phyloP scores from a whole-genome alignment of 2,329 filamentous ascomycete species.

The Exophiala bonariae region DNA sequence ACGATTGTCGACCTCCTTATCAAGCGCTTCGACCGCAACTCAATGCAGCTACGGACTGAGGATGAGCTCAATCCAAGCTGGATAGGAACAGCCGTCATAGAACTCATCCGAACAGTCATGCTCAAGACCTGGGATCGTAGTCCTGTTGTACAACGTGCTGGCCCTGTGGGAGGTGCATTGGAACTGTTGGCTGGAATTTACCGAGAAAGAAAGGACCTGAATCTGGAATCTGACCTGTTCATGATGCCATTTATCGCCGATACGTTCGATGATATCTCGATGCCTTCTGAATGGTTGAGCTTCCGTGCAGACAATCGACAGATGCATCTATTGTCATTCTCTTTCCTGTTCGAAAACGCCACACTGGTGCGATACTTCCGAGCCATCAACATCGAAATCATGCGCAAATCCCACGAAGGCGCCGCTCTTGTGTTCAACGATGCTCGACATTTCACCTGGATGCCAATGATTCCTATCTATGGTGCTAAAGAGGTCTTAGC shows the following conservation, averaged over 20 bases:
- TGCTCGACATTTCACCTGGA: slow-evolving; percentile 44
- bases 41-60: slow-evolving; percentile 5
- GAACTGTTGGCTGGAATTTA: slow-evolving; percentile 71
- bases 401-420: slow-evolving; percentile 77
- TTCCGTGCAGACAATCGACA: slow-evolving; percentile 62
- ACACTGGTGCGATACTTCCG: slow-evolving; percentile 81
- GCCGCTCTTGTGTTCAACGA: slow-evolving; percentile 53
- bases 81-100: slow-evolving; percentile 18
- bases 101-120: slow-evolving; percentile 56
- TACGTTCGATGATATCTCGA: slow-evolving; percentile 70
- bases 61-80: slow-evolving; percentile 13
- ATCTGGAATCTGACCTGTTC: slow-evolving; percentile 65
- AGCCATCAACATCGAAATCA: slow-evolving; percentile 80
- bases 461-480: slow-evolving; percentile 43
- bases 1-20: slow-evolving; percentile 33
- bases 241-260: slow-evolving; percentile 74
- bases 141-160: slow-evolving; percentile 67
- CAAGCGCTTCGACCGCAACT: slow-evolving; percentile 31
- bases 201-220: slow-evolving; percentile 63
- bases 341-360: slow-evolving; percentile 74
- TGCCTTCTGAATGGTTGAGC: slow-evolving; percentile 71
- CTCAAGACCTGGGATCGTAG: slow-evolving; percentile 79
- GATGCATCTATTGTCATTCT: slow-evolving; percentile 75
- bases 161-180: slow-evolving; percentile 74
- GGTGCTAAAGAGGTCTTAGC: slow-evolving; percentile 64